A percentile compares a stretch with the other conserved stretches of the same genome.
Conservation (phyloP, 2,329 filamentous ascomycete genomes). For the Elsinoe batatas region DNA sequence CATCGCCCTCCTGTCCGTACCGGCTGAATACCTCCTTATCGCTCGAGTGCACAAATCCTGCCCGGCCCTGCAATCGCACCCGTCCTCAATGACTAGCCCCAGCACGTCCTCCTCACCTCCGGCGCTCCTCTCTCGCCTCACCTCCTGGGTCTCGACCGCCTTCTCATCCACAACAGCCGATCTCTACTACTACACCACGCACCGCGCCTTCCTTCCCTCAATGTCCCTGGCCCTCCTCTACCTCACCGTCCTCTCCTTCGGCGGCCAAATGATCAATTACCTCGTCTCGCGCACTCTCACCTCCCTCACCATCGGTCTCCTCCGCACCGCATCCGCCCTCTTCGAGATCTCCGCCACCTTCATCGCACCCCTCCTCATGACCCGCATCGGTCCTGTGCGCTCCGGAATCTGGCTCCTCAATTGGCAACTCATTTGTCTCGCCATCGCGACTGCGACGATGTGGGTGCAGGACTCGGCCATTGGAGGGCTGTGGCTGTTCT, state of each 20-base stretch:
- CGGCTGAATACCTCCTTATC: constrained; percentile 46
- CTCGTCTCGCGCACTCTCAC: constrained; percentile 46
- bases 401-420: constrained; percentile 61
- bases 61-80: constrained; percentile 1
- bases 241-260: constrained; percentile 50
- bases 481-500: constrained; percentile 23
- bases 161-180: constrained; percentile 22
- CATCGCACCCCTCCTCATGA: constrained; percentile 48
- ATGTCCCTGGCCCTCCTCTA: constrained; percentile 52
- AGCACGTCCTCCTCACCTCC: background rate
- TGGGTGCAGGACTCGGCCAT: constrained; percentile 20
- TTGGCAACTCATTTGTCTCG: constrained; percentile 53
- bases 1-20: constrained; percentile 41
- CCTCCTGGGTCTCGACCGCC: constrained; percentile 11
- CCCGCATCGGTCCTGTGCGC: constrained; percentile 42
- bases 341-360: constrained; percentile 55
- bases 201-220: constrained; percentile 51
- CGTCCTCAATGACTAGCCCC: background rate
- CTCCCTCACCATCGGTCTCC: constrained; percentile 43
- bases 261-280: constrained; percentile 56
- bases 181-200: constrained; percentile 40
- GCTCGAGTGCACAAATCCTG: constrained; percentile 20
- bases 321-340: constrained; percentile 43
- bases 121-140: background rate
- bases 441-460: constrained; percentile 30